A percentile compares a stretch with the other conserved stretches of the same genome.
Evolutionary conservation across 345 rosid genomes (phyloP).

Genomic region (Mangifera indica): DNA sequence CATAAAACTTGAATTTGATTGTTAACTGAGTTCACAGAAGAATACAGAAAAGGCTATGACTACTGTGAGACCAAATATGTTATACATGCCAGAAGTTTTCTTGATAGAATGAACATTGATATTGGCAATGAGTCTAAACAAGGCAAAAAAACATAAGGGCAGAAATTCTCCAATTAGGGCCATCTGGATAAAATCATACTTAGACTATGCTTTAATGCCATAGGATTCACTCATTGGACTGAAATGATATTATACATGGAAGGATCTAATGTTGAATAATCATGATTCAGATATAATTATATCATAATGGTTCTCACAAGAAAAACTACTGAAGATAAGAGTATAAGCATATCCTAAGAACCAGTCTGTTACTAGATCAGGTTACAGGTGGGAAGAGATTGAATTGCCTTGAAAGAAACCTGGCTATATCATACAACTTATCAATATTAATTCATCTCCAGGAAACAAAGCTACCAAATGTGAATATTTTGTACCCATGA

Average conservation of each 20-base stretch:
- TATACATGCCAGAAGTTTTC: background rate
- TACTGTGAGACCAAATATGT: background rate
- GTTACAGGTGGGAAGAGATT: background rate
- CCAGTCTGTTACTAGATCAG: background rate
- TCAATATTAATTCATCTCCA: background rate
- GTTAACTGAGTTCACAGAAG: background rate
- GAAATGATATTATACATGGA: no score
- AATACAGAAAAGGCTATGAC: background rate
- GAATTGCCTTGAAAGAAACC: background rate
- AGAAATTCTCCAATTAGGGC: no score
- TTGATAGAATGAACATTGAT: background rate
- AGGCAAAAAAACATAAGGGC: background rate
- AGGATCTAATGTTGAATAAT: no score
- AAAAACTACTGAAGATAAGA: background rate
- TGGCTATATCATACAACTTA: background rate
- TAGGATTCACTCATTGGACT: no score
- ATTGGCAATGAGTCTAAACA: background rate
- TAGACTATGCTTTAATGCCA: no score
- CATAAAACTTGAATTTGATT: background rate
- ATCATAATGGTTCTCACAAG: no score
- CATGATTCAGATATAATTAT: no score
- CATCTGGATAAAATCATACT: no score
- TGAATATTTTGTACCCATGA: no score
- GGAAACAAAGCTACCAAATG: constrained; percentile 1
- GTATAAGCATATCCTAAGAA: background rate